Evolutionary conservation across 768 basidiomycete species (phyloP).

Genomic region (Xerocomus brunneocitrinus): DNA sequence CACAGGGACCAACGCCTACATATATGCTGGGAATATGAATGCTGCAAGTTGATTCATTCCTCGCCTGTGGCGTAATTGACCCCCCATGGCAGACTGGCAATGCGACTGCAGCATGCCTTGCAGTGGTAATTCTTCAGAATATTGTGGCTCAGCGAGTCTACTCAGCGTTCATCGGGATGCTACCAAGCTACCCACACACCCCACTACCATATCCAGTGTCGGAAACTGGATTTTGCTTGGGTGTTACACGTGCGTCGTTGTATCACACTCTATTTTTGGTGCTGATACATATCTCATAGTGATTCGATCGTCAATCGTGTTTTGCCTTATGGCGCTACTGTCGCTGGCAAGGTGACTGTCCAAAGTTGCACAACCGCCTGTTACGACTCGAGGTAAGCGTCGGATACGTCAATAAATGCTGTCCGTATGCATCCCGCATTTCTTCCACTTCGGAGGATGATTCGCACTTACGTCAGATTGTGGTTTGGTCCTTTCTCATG

Average conservation of each 20-base stretch:
- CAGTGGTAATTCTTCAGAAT: constrained; percentile 51
- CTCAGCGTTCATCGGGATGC: constrained; percentile 67
- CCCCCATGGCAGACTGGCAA: constrained; percentile 70
- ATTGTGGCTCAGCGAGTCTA: constrained; percentile 56
- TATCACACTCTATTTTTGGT: not conserved
- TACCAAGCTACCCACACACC: constrained; percentile 42
- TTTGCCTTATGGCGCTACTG: not conserved
- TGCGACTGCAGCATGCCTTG: constrained; percentile 60
- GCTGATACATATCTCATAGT: not conserved
- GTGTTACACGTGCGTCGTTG: not conserved
- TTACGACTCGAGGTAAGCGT: not conserved
- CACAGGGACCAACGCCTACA: constrained; percentile 34
- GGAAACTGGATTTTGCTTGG: not conserved
- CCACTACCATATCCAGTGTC: constrained; percentile 37
- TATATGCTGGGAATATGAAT: constrained; percentile 76
- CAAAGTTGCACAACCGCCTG: not conserved
- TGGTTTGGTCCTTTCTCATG: not conserved
- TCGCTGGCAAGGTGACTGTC: not conserved
- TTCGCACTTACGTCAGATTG: not conserved
- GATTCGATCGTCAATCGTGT: not conserved
- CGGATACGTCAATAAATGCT: not conserved
- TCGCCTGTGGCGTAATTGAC: not conserved
- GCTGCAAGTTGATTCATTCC: constrained; percentile 41
- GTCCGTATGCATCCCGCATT: not conserved
- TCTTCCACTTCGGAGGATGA: not conserved